phyloP scores from a whole-genome alignment of 192 early-diverging fungal genomes.

The Chytriomyces sp. region DNA sequence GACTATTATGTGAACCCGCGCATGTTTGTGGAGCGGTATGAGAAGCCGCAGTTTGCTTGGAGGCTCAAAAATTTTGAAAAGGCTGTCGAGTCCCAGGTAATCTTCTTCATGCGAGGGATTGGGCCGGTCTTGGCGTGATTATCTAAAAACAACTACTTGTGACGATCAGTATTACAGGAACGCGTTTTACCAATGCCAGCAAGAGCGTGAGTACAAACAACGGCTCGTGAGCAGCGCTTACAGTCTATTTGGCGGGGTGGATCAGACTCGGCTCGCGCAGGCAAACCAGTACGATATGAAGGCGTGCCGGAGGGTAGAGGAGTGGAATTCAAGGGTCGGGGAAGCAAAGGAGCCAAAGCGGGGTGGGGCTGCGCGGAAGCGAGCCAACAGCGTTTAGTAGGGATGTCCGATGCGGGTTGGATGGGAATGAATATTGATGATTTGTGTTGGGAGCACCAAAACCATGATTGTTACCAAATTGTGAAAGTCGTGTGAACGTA shows the following conservation, averaged over 20 bases:
- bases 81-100: constrained; percentile 66
- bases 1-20: constrained; percentile 78
- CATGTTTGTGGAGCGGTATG: constrained; percentile 50
- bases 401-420: too few relatives aligned
- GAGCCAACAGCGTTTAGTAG: too few relatives aligned
- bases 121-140: background rate
- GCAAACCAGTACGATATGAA: constrained; percentile 66
- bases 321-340: too few relatives aligned
- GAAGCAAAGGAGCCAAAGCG: too few relatives aligned
- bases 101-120: background rate
- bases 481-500: too few relatives aligned
- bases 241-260: constrained; percentile 70
- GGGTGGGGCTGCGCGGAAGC: too few relatives aligned
- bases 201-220: constrained; percentile 64
- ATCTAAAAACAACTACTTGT: too few relatives aligned
- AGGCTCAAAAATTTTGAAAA: constrained; percentile 71
- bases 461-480: too few relatives aligned
- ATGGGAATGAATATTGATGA: too few relatives aligned
- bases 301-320: constrained; percentile 72
- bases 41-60: constrained; percentile 42
- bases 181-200: constrained; percentile 65
- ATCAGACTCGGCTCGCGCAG: constrained; percentile 63
- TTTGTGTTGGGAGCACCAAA: too few relatives aligned
- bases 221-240: constrained; percentile 60
- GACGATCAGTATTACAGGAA: constrained; percentile 68